phyloP scores from a whole-genome alignment of 2,329 filamentous ascomycete genomes.

The Sclerotinia borealis region DNA sequence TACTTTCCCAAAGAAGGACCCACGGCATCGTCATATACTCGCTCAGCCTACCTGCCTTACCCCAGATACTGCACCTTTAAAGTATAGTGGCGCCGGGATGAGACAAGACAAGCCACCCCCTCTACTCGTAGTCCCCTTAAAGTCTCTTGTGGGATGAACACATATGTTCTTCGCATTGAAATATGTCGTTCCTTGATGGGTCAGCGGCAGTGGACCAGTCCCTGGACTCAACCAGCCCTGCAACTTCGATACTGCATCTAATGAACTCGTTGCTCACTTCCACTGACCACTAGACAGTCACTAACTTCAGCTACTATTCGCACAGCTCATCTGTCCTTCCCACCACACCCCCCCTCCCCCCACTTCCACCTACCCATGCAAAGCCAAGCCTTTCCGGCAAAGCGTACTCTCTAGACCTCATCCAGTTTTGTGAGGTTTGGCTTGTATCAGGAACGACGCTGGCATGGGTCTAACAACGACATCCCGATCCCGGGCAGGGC shows the following conservation, averaged over 20 bases:
- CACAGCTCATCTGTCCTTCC: conserved; percentile 6
- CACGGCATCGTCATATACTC: conserved; percentile 22
- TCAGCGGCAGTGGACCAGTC: conserved; percentile 8
- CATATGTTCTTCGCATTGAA: conserved; percentile 1
- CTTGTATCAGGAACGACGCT: conserved; percentile 31
- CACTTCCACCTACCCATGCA: conserved; percentile 12
- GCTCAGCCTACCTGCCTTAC: conserved; percentile 23
- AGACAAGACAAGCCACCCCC: conserved; percentile 31
- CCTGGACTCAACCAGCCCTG: conserved; percentile 10
- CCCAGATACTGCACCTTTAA: conserved; percentile 27
- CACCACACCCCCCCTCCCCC: conserved; percentile 1
- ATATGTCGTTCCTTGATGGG: conserved; percentile 20
- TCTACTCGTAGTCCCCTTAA: conserved; percentile 15
- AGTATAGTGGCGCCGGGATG: conserved; percentile 26
- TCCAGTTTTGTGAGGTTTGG: conserved; percentile 29
- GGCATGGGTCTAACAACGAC: conserved; percentile 28
- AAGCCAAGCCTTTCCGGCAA: conserved; percentile 24
- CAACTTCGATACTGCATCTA: conserved; percentile 18
- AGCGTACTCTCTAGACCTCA: conserved; percentile 26
- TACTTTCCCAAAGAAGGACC: conserved; percentile 10
- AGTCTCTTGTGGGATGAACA: conserved; percentile 28
- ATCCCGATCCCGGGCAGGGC: conserved; percentile 31
- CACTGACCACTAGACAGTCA: not conserved
- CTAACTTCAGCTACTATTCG: conserved; percentile 11
- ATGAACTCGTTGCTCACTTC: not conserved